A percentile compares a stretch with the other conserved stretches of the same genome.
Conservation (phyloP, 768 basidiomycete species). For the Cystofilobasidium bisporidii region DNA sequence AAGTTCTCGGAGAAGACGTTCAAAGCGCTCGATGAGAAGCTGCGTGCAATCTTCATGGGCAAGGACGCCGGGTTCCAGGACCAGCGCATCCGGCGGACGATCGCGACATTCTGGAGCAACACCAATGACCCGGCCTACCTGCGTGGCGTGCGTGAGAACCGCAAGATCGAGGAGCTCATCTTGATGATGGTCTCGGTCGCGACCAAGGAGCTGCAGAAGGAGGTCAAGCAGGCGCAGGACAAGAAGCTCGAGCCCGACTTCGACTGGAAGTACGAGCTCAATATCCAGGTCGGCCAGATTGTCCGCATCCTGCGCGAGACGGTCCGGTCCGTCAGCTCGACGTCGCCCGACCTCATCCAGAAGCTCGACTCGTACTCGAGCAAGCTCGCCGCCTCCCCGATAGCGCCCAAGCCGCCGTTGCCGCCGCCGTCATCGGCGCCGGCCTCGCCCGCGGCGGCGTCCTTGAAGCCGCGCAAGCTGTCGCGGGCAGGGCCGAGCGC, state of each 20-base stretch:
- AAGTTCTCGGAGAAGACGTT: constrained; percentile 90
- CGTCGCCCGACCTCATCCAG: constrained; percentile 68
- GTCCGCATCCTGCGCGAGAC: constrained; percentile 76
- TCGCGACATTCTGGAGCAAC: constrained; percentile 86
- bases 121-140: constrained; percentile 77
- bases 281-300: constrained; percentile 82
- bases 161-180: constrained; percentile 95
- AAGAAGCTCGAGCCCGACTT: constrained; percentile 43
- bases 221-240: constrained; percentile 51
- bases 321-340: constrained; percentile 60
- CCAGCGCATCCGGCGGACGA: constrained; percentile 74
- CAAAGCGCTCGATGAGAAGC: constrained; percentile 76
- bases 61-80: constrained; percentile 83
- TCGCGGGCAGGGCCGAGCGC: background rate
- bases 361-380: constrained; percentile 74
- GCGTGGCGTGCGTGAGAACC: constrained; percentile 84
- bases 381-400: constrained; percentile 57
- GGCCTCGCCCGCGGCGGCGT: background rate
- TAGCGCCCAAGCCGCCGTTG: background rate
- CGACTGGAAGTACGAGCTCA: constrained; percentile 89
- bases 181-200: constrained; percentile 90
- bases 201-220: constrained; percentile 77
- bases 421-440: constrained; percentile 7
- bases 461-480: constrained; percentile 17
- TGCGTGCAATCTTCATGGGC: constrained; percentile 89